Conservation (phyloP, 2,329 filamentous ascomycete genomes). For the Magnaporthiopsis poae region DNA sequence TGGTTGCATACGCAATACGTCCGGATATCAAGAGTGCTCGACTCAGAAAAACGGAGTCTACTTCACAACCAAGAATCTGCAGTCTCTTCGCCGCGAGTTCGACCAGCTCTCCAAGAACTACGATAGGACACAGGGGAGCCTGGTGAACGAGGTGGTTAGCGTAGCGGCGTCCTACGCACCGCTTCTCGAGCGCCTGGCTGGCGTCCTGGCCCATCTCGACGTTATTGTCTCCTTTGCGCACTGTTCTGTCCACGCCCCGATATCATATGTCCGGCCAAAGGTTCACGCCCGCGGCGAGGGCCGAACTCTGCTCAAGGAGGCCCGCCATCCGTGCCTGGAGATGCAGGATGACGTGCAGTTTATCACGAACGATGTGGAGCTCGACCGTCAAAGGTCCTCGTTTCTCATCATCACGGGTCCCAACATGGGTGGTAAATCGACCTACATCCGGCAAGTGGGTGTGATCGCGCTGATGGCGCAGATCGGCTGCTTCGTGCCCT, state of each 20-base stretch:
- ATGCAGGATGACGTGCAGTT: constrained; percentile 98
- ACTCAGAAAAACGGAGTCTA: constrained; percentile 99
- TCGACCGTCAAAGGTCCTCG: constrained; percentile 67
- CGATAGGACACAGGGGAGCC: constrained; percentile 81
- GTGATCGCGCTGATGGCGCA: constrained; percentile 97
- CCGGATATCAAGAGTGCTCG: constrained; percentile 82
- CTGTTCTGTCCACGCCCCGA: constrained; percentile 83
- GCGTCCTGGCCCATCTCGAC: constrained; percentile 82
- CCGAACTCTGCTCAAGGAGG: constrained; percentile 81
- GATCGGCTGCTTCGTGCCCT: constrained; percentile 91
- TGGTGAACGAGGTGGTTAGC: constrained; percentile 84
- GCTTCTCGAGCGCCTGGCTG: constrained; percentile 79
- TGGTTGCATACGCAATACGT: constrained; percentile 84
- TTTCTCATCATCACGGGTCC: constrained; percentile 96
- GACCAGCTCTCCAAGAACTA: constrained; percentile 92
- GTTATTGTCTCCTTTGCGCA: constrained; percentile 92
- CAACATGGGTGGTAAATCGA: constrained; percentile 98
- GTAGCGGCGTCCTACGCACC: constrained; percentile 93
- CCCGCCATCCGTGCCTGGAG: constrained; percentile 93
- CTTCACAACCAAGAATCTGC: constrained; percentile 80
- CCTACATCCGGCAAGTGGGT: constrained; percentile 93
- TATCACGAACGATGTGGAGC: constrained; percentile 90
- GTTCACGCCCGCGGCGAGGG: constrained; percentile 83
- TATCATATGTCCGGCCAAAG: constrained; percentile 79
- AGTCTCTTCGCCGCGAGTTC: constrained; percentile 75